Conservation (phyloP, 768 basidiomycete genomes). For the Boletus rufocinnamomeus region DNA sequence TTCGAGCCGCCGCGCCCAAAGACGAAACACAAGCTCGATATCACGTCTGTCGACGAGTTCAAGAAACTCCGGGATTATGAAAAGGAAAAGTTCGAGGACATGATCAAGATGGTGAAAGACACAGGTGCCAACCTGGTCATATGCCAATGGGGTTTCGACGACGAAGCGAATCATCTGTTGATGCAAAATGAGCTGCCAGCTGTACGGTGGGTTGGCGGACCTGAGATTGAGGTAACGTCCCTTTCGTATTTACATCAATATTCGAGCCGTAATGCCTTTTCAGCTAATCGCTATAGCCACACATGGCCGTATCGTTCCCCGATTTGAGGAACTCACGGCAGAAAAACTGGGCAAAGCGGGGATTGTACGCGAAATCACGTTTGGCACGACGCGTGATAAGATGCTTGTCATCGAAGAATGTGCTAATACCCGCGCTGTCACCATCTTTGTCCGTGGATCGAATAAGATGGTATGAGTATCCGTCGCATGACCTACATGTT, state of each 20-base stretch:
- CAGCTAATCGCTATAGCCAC: conserved; percentile 98
- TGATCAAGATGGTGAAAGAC: conserved; percentile 96
- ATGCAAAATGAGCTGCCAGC: conserved; percentile 98
- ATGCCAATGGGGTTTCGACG: conserved; percentile 99
- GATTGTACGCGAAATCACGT: conserved; percentile 89
- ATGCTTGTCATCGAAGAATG: conserved; percentile 99
- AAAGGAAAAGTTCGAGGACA: conserved; percentile 92
- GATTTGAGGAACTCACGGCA: conserved; percentile 92
- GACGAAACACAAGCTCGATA: conserved; percentile 99
- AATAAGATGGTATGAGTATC: conserved; percentile 92
- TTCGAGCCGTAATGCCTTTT: not conserved
- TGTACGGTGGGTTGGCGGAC: conserved; percentile 98
- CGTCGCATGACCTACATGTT: not conserved
- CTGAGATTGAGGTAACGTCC: conserved; percentile 86
- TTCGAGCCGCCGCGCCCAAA: conserved; percentile 99
- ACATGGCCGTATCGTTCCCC: conserved; percentile 95
- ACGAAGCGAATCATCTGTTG: conserved; percentile 96
- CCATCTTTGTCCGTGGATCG: conserved; percentile 94
- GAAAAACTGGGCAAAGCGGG: conserved; percentile 94
- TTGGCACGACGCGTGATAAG: conserved; percentile 98
- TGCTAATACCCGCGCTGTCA: conserved; percentile 94
- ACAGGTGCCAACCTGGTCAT: conserved; percentile 98
- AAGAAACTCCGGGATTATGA: conserved; percentile 94
- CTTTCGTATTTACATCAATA: not conserved
- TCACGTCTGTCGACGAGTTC: conserved; percentile 95